Base-by-base conservation (phyloP, 2,329 filamentous ascomycete genomes). In the Myrmaecium sp. region DNA sequence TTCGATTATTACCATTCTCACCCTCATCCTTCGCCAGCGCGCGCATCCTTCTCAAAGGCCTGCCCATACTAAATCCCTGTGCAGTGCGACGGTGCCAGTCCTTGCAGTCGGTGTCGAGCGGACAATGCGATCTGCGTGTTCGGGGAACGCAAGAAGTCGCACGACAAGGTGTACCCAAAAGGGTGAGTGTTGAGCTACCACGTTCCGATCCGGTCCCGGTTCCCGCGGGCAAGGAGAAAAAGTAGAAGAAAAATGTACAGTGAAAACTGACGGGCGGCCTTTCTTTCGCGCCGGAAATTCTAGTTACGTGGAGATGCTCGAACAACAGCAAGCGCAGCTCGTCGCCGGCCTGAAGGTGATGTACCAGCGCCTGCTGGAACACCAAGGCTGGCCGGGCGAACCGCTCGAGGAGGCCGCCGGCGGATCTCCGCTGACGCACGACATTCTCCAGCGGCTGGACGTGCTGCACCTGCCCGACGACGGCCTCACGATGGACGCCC, bases 111-210 rank as follows among this genome's bases (percentile, higher is more conserved):
- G 32, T 74, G 69, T 49, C 65, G 65, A 42, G 58, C 64, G 33
- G 69, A 74, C 46, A 72, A 74, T 44, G 63, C 65, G 21, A 69
- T 72, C 33, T 74, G 69, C 38, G 63, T 71, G 4, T 74, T 72
- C 47, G 69, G 69, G 17, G 68, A 74, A 42, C 55, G 69, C 29
- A 74, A 73, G 46, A 73, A 72, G 55, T 63, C 64, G 5, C 67
- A 72, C 39, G 69, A 74, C 48, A 74, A 73, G 47, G 63, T 72
- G 24, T 73, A 74, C 45, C 69, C 69, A n/a, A 74, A 73, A 52
- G 69, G 69, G 62, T 74, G 48, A 52, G 60, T 46, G 21, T 21
- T n/a, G n/a, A n/a, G n/a, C n/a, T n/a, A n/a, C n/a, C n/a, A n/a
- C 10, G 22, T 14, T 16, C 14, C n/a, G 43, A 21, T 22, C 17